Evolutionary conservation across 192 early-diverging fungal species (phyloP), one percentile per base, ranked within the genome.

Genomic region (Backusella circina): DNA sequence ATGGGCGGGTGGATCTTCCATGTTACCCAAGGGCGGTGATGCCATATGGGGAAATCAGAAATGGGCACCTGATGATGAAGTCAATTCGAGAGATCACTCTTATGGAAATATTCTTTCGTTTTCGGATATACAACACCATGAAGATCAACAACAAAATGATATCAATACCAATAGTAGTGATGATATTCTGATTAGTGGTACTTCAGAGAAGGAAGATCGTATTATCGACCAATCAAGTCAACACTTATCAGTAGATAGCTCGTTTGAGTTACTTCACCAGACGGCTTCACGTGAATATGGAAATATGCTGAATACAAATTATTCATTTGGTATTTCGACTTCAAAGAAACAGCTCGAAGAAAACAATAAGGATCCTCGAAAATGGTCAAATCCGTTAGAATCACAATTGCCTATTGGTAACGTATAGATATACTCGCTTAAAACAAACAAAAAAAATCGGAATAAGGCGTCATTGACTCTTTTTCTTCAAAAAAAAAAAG

Each of bases 21-120:
- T 97, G 85, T 83, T 96, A 32, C 94, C 93, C 66, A 93, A 94
- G 76, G 96, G 96, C 65, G 95, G 94, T 51, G 82, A 92, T 38
- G 82, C 82, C 6, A 76, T 96, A 31, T 97, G 95, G 95, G 95
- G 96, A n/a, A 85, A 85, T 39, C 41, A 76, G 7, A 67, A 69
- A 0, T 73, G 85, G 26, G 94, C 95, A 4, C 94, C 95, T n/a
- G 95, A 96, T 74, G 93, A 95, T 74, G 78, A 83, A 16, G 67
- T 78, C 1, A 77, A 84, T 47, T 79, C 82, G 4, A 64, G 71
- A 2, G 51, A 70, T n/a, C 79, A 79, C 1, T 82, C 88, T 33
- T 89, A 84, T 75, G 90, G 90, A 23, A 75, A 83, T 28, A 84
- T 90, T 74, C 61, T 91, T 9, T 77, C 85, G 7, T 88, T 91